A percentile compares a stretch with the other conserved stretches of the same genome.
phyloP scores from a whole-genome alignment of 441 rosid species.

The Viola pubescens region DNA sequence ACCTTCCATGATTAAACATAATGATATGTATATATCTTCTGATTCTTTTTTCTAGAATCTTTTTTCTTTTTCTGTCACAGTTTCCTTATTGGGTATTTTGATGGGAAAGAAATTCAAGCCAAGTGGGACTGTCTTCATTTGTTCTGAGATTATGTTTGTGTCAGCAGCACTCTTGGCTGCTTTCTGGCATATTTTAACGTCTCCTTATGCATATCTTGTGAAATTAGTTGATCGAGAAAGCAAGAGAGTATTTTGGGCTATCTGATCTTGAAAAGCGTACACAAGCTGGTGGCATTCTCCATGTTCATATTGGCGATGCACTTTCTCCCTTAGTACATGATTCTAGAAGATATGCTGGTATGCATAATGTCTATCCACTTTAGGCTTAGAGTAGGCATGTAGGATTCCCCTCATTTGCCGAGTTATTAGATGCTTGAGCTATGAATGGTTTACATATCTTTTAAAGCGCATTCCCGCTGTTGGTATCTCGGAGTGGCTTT shows the following conservation, averaged over 20 bases:
- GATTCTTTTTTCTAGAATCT: neutral
- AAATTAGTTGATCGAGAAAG: slow-evolving; percentile 57
- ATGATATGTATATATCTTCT: neutral
- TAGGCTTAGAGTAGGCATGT: neutral
- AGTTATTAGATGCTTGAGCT: neutral
- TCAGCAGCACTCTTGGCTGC: neutral
- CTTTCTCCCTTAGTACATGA: slow-evolving; percentile 32
- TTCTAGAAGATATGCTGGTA: slow-evolving; percentile 55
- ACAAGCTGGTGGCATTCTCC: slow-evolving; percentile 45
- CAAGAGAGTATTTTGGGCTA: slow-evolving; percentile 53
- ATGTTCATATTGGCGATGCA: slow-evolving; percentile 53
- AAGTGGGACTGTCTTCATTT: neutral
- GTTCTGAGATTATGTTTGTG: neutral
- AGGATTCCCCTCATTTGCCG: neutral
- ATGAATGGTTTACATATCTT: neutral
- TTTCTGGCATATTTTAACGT: neutral
- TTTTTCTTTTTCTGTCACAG: neutral
- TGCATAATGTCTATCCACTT: slow-evolving; percentile 3
- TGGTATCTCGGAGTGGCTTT: neutral
- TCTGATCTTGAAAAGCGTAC: slow-evolving; percentile 59
- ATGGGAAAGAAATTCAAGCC: neutral
- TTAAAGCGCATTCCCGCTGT: neutral
- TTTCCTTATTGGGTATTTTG: neutral
- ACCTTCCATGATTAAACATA: neutral
- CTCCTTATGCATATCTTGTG: slow-evolving; percentile 8